Conservation (phyloP, 2,329 filamentous ascomycete genomes). For the Macroventuria anomochaeta region DNA sequence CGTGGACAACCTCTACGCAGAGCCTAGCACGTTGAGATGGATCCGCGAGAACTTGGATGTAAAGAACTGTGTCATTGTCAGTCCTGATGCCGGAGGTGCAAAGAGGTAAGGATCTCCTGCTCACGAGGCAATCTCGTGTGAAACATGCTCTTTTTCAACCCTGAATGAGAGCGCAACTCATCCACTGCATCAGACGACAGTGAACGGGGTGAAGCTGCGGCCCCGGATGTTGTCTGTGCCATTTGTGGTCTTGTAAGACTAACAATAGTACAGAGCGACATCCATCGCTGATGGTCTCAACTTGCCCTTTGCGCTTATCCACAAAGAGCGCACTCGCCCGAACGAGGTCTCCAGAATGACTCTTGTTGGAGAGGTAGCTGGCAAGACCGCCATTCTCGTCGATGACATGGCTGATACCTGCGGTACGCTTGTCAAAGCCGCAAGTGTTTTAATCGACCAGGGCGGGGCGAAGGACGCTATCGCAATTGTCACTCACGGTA, state of each 20-base stretch:
- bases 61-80: constrained; percentile 89
- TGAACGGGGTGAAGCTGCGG: not conserved
- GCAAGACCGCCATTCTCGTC: constrained; percentile 92
- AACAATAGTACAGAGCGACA: constrained; percentile 67
- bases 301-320: constrained; percentile 89
- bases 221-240: not conserved
- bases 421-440: constrained; percentile 86
- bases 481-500: constrained; percentile 94
- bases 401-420: constrained; percentile 99
- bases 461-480: constrained; percentile 88
- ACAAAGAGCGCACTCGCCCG: constrained; percentile 91
- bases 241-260: constrained; percentile 18
- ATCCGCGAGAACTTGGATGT: constrained; percentile 85
- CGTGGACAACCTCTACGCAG: constrained; percentile 85
- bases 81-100: constrained; percentile 91
- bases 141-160: not conserved
- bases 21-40: constrained; percentile 90
- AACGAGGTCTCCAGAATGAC: constrained; percentile 94
- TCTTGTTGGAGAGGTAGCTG: constrained; percentile 90
- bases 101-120: constrained; percentile 67
- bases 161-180: not conserved
- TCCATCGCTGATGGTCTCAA: constrained; percentile 92
- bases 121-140: not conserved
- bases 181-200: not conserved
- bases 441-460: constrained; percentile 78